Percentiles rank a stretch among this genome's conserved stretches.
These are phyloP conservation scores for Epichloe glyceriae DNA, from an alignment of 2,329 filamentous ascomycete species.

Conservation along the genomic window DNA sequence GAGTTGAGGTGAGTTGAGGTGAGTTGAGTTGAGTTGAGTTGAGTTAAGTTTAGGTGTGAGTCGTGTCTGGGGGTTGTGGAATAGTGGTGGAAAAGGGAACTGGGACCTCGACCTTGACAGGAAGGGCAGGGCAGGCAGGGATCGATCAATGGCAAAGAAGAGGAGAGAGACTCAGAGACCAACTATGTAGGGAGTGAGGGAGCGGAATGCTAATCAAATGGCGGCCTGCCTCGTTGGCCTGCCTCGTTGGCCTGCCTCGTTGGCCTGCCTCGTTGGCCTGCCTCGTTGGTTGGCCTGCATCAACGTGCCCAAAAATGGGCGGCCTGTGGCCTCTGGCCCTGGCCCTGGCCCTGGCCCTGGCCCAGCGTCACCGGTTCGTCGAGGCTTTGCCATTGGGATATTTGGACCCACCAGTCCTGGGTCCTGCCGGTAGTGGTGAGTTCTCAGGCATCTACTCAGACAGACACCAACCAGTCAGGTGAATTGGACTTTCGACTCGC, in stretches of 20 bases:
- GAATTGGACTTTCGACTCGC: too few relatives aligned
- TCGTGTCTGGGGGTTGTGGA: too few relatives aligned
- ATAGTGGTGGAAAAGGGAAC: neutral
- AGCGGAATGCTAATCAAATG: conserved; percentile 9
- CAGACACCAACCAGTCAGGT: too few relatives aligned
- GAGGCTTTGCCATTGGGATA: neutral
- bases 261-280: conserved; percentile 2
- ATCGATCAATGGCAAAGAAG: neutral
- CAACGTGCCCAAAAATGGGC: too few relatives aligned
- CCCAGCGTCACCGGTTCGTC: neutral
- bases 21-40: neutral
- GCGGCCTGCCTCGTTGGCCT: conserved; percentile 4
- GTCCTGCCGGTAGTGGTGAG: neutral
- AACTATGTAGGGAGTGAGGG: neutral
- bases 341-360: neutral
- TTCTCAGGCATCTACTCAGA: too few relatives aligned
- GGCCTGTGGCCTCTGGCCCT: too few relatives aligned
- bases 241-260: neutral
- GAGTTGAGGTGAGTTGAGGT: too few relatives aligned
- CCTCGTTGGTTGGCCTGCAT: neutral
- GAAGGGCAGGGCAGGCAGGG: neutral
- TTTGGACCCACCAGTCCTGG: neutral
- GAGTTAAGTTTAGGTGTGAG: too few relatives aligned
- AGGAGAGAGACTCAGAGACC: neutral
- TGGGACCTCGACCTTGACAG: neutral